Conservation (phyloP, 148 eudicot species). For the Vaccinium corymbosum region DNA sequence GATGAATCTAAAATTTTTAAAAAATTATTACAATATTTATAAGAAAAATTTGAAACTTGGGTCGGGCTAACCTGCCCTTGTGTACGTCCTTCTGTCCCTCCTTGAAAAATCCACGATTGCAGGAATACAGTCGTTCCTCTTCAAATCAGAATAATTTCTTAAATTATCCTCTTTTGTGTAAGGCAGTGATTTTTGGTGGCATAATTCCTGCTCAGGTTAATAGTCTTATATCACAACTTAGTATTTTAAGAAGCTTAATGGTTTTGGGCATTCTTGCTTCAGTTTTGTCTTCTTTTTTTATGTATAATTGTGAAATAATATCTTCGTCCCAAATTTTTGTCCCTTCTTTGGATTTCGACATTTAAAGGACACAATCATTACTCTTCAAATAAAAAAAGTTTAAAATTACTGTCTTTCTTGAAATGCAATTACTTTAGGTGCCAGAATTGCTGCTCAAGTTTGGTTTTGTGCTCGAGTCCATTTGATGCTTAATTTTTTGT, state of each 20-base stretch:
- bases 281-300: background rate
- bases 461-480: no score
- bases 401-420: background rate
- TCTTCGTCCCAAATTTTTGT: background rate
- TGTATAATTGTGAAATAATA: background rate
- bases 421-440: background rate
- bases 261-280: slow-evolving; percentile 15
- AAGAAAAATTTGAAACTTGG: no score
- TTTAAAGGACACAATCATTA: background rate
- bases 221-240: background rate
- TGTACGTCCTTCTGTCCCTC: no score
- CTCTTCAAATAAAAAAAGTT: background rate
- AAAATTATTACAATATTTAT: no score
- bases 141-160: no score
- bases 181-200: slow-evolving; percentile 34
- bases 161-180: no score
- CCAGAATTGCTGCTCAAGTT: no score
- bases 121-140: no score
- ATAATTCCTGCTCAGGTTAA: slow-evolving; percentile 86
- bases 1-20: no score
- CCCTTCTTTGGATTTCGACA: background rate
- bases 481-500: no score
- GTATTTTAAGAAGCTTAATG: background rate
- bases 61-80: no score
- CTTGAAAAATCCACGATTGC: no score